Base-by-base conservation (phyloP, 2,329 filamentous ascomycete species). In the Talaromyces sp. region DNA sequence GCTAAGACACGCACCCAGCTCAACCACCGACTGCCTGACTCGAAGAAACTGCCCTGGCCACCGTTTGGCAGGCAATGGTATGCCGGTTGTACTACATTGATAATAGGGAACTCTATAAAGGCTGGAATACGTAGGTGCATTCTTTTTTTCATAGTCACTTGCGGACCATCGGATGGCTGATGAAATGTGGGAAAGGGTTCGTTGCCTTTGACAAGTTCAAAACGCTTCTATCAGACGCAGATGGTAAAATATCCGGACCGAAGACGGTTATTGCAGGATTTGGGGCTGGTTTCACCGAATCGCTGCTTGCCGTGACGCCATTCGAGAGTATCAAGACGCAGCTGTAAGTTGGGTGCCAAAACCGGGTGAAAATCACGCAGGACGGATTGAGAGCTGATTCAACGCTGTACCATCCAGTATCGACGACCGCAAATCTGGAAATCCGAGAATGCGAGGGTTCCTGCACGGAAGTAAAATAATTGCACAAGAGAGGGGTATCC, bases 281-380 rank as follows among this genome's bases (percentile, higher is more conserved):
- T 71, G 91, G 93, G 62, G 95, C 95, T 9, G 95, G 95, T 60
- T 90, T 96, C 56, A 98, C 93, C 2, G 95, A 99, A 79, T 96
- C 90, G 3, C 78, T 97, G 56, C 79, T 99, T 3, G 95, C 95
- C 11, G 95, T 99, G 35, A 99, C 95, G 35, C 95, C 95, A 0
- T 97, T 96, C 62, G 95, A 99, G 79, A 96, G 91, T 70, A 97
- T 99, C 78, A 99, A 99, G 82, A 99, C 95, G 56, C 96, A 96
- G 67, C 80, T 99, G 84, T 89, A 73, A 58, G 80, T 75, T n/a
- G 21, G 11, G 14, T n/a, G 14, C 19, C 19, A 55, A 53, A 53
- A 41, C 2, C 21, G 9, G 10, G 26, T 10, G 49, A 11, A 17
- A 21, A 10, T 8, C 26, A 29, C 5, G 8, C 19, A 21, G 17